Evolutionary conservation across 2,329 filamentous ascomycete species (phyloP).

Genomic region (Cyphellophora attinorum): DNA sequence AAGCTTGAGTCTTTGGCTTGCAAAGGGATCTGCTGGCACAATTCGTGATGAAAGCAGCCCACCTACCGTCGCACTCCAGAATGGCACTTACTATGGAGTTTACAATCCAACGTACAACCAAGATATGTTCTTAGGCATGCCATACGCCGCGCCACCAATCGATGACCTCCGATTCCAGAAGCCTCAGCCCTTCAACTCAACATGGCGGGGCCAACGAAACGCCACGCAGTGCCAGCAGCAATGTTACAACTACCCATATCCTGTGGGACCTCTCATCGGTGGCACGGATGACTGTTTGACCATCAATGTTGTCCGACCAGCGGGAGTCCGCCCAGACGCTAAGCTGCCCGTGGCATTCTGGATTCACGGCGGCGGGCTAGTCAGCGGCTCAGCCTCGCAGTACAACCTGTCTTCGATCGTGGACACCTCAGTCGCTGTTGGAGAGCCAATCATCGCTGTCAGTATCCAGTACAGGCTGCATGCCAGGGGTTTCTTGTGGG

Average conservation of each 20-base stretch:
- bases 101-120: neutral
- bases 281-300: constrained; percentile 31
- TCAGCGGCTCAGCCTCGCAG: constrained; percentile 19
- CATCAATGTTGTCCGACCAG: constrained; percentile 30
- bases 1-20: too few relatives aligned
- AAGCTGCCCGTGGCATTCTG: constrained; percentile 28
- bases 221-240: constrained; percentile 18
- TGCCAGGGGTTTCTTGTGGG: constrained; percentile 30
- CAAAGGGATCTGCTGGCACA: too few relatives aligned
- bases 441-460: constrained; percentile 26
- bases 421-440: constrained; percentile 16
- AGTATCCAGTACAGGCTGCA: constrained; percentile 25
- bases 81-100: neutral
- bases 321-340: constrained; percentile 18
- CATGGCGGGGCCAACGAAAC: constrained; percentile 12
- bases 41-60: too few relatives aligned
- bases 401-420: constrained; percentile 25
- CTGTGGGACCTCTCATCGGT: constrained; percentile 14
- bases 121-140: neutral
- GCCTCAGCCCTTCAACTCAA: constrained; percentile 1
- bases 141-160: constrained; percentile 40
- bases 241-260: constrained; percentile 20
- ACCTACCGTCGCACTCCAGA: neutral
- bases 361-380: constrained; percentile 30
- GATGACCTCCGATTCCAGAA: constrained; percentile 4